These are phyloP conservation scores for Suhomyces ambrosiae DNA, from an alignment of 1,139 yeast genomes.

Conservation along the genomic window DNA sequence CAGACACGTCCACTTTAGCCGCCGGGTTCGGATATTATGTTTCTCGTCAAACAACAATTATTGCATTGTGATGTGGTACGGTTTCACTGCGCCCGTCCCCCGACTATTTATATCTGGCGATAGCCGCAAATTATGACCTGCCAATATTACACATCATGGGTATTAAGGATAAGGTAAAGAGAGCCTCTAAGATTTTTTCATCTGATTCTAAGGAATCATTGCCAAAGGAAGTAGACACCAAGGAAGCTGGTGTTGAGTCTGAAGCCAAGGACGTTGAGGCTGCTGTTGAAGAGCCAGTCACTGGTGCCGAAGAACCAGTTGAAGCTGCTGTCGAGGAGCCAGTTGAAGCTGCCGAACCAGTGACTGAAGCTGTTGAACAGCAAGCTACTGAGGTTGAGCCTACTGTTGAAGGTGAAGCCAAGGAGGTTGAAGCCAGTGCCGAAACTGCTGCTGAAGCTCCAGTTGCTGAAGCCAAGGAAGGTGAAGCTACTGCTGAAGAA, in stretches of 20 bases:
- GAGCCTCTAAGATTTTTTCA: constrained; percentile 47
- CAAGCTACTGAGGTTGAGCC: not conserved
- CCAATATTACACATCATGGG: constrained; percentile 31
- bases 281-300: constrained; percentile 16
- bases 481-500: constrained; percentile 6
- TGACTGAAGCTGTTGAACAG: constrained; percentile 11
- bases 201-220: constrained; percentile 34
- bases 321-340: constrained; percentile 16
- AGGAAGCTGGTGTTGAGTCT: constrained; percentile 16
- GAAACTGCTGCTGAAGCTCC: constrained; percentile 12
- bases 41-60: constrained; percentile 8
- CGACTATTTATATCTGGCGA: constrained; percentile 8
- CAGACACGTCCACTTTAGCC: not conserved
- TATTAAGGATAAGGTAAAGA: constrained; percentile 47
- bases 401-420: constrained; percentile 18
- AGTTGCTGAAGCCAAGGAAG: constrained; percentile 13
- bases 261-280: constrained; percentile 18
- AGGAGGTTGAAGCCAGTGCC: constrained; percentile 16
- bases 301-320: constrained; percentile 18
- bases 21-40: constrained; percentile 1
- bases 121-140: constrained; percentile 9
- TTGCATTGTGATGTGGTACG: constrained; percentile 6
- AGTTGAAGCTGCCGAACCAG: constrained; percentile 1
- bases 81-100: constrained; percentile 9
- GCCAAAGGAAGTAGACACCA: constrained; percentile 18